Evolutionary conservation across 1,284 basidiomycete genomes (phyloP).

Genomic region (Ustilago crameri): DNA sequence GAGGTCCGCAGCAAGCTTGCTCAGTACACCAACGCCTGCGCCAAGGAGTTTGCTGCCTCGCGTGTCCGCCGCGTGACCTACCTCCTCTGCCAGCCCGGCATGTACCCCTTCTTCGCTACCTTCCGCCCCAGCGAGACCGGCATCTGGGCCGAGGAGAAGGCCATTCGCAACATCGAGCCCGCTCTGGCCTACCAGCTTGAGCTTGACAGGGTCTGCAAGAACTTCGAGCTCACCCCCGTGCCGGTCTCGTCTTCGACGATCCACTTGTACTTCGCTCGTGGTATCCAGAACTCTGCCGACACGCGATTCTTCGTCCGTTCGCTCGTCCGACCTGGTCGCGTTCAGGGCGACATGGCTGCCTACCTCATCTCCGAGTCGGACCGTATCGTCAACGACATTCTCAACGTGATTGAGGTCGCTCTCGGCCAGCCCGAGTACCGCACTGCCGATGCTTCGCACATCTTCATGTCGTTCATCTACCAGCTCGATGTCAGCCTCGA

Average conservation of each 20-base stretch:
- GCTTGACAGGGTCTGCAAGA: conserved; percentile 86
- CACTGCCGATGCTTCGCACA: conserved; percentile 67
- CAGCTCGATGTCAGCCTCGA: conserved; percentile 93
- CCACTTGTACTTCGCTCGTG: conserved; percentile 87
- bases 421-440: conserved; percentile 64
- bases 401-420: conserved; percentile 85
- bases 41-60: conserved; percentile 75
- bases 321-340: conserved; percentile 91
- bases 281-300: conserved; percentile 94
- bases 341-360: conserved; percentile 90
- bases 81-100: conserved; percentile 87
- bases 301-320: conserved; percentile 97
- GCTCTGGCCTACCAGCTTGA: conserved; percentile 98
- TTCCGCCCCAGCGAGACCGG: conserved; percentile 77
- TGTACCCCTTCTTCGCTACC: conserved; percentile 96
- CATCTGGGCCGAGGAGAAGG: conserved; percentile 90
- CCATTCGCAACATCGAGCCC: conserved; percentile 98
- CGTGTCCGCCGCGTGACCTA: conserved; percentile 92
- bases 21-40: conserved; percentile 79
- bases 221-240: conserved; percentile 90
- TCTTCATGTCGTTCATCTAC: conserved; percentile 93
- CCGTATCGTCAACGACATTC: conserved; percentile 89
- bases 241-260: conserved; percentile 79
- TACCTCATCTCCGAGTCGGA: conserved; percentile 99
- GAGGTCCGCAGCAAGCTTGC: conserved; percentile 82